Percentiles rank a stretch among this genome's conserved stretches.
Conservation (phyloP, 768 basidiomycete genomes). For the Suillus cothurnatus region DNA sequence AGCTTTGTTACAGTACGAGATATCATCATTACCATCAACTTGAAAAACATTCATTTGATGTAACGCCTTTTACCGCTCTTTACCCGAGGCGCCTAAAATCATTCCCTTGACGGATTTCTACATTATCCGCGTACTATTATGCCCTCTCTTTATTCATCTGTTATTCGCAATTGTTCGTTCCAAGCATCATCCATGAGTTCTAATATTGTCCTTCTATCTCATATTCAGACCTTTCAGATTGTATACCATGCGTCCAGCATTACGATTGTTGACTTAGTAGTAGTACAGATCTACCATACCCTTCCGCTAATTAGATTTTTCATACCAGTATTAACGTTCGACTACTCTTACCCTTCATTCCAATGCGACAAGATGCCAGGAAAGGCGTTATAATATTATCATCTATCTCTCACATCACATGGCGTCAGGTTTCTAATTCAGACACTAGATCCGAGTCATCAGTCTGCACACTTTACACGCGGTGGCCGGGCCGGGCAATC, state of each 20-base stretch:
- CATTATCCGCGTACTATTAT: constrained; percentile 9
- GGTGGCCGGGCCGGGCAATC: background rate
- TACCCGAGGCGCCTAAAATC: background rate
- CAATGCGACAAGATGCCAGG: background rate
- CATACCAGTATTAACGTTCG: constrained; percentile 10
- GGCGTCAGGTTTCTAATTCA: background rate
- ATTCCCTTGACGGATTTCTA: constrained; percentile 4
- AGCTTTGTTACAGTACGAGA: constrained; percentile 53
- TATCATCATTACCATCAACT: constrained; percentile 67
- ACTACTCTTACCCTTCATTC: background rate
- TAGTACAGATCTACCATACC: constrained; percentile 10
- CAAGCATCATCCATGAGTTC: constrained; percentile 11
- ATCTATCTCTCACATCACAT: background rate
- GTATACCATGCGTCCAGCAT: constrained; percentile 9
- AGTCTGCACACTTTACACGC: too few relatives aligned
- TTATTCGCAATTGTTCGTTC: constrained; percentile 7
- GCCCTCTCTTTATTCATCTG: constrained; percentile 12
- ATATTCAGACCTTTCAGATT: constrained; percentile 1
- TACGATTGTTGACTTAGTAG: constrained; percentile 8
- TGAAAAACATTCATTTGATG: constrained; percentile 52
- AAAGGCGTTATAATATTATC: background rate
- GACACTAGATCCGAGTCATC: background rate
- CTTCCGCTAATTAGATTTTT: constrained; percentile 11
- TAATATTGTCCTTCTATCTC: constrained; percentile 10
- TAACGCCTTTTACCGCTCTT: constrained; percentile 15